Conservation (phyloP, 108 stramenopile genomes). For the Nannochloropsis gaditana region DNA sequence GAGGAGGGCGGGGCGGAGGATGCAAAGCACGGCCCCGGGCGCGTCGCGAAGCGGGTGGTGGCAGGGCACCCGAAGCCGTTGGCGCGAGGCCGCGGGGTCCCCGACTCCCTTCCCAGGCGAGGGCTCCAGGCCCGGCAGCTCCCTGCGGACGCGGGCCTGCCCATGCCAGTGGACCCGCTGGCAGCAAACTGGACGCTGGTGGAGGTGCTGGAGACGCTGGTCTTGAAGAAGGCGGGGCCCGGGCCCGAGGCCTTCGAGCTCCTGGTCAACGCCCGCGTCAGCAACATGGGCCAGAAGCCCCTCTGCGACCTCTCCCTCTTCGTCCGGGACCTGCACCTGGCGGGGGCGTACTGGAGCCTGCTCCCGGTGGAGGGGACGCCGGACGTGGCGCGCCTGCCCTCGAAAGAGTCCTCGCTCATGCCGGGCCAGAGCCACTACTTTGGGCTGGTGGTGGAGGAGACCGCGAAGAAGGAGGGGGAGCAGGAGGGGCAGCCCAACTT, state of each 20-base stretch:
- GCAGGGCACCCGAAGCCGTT: too few species aligned
- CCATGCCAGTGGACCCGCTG: neutral
- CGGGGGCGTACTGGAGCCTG: neutral
- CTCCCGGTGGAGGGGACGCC: neutral
- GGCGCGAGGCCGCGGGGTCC: too few species aligned
- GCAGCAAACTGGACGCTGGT: neutral
- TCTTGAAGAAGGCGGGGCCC: neutral
- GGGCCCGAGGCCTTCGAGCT: neutral
- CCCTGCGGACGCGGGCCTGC: neutral
- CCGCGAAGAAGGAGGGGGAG: neutral
- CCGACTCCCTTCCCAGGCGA: too few species aligned
- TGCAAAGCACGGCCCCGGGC: neutral
- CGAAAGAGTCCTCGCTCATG: neutral
- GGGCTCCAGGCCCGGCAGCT: too few species aligned
- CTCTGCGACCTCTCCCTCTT: neutral
- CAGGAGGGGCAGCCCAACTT: neutral
- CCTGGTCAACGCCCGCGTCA: neutral
- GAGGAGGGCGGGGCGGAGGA: neutral
- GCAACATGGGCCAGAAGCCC: neutral
- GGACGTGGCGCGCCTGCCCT: neutral
- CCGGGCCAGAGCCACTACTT: neutral
- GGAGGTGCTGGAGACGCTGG: neutral
- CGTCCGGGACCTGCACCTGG: neutral
- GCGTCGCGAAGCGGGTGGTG: too few species aligned
- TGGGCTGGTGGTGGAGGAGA: constrained; percentile 19